Evolutionary conservation across 495 filamentous ascomycete species (phyloP).

Genomic region (Durotheca rogersii): DNA sequence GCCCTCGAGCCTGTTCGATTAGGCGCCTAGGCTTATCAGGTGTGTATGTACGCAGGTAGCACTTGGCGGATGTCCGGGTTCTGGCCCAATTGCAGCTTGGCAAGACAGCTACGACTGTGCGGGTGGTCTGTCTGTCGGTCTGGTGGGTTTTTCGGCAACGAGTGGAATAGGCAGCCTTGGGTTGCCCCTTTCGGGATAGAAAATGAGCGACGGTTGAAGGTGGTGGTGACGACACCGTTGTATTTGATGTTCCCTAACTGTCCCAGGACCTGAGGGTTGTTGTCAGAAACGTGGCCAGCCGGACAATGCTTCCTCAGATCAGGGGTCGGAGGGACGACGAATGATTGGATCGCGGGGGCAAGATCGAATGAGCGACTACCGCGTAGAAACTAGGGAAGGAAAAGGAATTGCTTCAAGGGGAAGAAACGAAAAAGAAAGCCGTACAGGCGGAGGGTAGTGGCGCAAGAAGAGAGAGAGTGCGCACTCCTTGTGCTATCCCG

Average conservation of each 20-base stretch:
- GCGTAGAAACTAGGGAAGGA: slow-evolving; percentile 14
- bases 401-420: not conserved
- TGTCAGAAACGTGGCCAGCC: slow-evolving; percentile 33
- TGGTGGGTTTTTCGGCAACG: slow-evolving; percentile 27
- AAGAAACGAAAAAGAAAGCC: slow-evolving; percentile 10
- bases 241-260: slow-evolving; percentile 23
- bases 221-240: slow-evolving; percentile 24
- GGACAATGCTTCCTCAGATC: slow-evolving; percentile 37
- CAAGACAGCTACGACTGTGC: no score
- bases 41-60: not conserved
- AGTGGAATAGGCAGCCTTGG: slow-evolving; percentile 17
- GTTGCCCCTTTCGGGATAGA: slow-evolving; percentile 15
- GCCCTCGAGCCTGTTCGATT: slow-evolving; percentile 12
- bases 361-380: slow-evolving; percentile 36
- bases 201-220: slow-evolving; percentile 25
- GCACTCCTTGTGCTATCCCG: slow-evolving; percentile 7
- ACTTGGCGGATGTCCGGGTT: slow-evolving; percentile 10
- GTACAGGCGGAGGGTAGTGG: slow-evolving; percentile 10
- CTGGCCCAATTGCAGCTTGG: slow-evolving; percentile 13
- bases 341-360: slow-evolving; percentile 21
- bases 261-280: slow-evolving; percentile 16
- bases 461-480: slow-evolving; percentile 15
- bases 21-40: slow-evolving; percentile 3
- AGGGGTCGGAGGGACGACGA: slow-evolving; percentile 25
- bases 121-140: slow-evolving; percentile 1